Base-by-base conservation (phyloP, 1,139 yeast species). In the Diutina siamensis region DNA sequence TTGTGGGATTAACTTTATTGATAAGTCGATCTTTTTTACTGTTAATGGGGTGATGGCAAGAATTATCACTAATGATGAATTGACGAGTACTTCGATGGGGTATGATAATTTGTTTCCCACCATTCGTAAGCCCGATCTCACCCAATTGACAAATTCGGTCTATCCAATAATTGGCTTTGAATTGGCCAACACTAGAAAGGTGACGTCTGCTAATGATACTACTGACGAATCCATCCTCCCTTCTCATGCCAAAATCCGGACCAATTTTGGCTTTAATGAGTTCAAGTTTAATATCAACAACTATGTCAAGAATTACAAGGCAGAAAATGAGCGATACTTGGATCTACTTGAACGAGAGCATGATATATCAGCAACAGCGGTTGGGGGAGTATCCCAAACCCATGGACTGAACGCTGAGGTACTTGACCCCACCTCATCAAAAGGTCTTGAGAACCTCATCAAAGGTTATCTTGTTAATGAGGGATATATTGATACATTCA, bases 1-100 rank as follows among this genome's bases (percentile, higher is more conserved):
- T 0, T 83, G 94, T 60, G 96, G 97, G 2, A 71, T 87, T 25
- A 83, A 88, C 62, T 83, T 77, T 54, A 67, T 74, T 25, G 76
- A 76, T 40, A 73, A 76, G 42, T 65, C 78, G 0, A 70, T 87
- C 2, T 89, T 88, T 55, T 78, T 78, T 51, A 15, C 40, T 12
- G 83, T 76, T 47, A 64, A 38, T 18, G 42, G 42, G 19, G 42
- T 38, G 10, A 22, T 38, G 33, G 42, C 42, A 3, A 31, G 42
- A n/a, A 25, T 38, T 32, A 38, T 38, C 21, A 38, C 42, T 9
- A 25, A 38, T 18, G 42, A 38, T 9, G 42, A 38, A 27, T 27
- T 38, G 15, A 20, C 17, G 20, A 22, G 33, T 17, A 4, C 32
- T 3, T 10, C 42, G 21, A 22, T 25, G 32, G 33, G 9, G 7